These are phyloP conservation scores for Phalaenopsis equestris DNA, from an alignment of 106 monocot genomes.

Conservation along the genomic window DNA sequence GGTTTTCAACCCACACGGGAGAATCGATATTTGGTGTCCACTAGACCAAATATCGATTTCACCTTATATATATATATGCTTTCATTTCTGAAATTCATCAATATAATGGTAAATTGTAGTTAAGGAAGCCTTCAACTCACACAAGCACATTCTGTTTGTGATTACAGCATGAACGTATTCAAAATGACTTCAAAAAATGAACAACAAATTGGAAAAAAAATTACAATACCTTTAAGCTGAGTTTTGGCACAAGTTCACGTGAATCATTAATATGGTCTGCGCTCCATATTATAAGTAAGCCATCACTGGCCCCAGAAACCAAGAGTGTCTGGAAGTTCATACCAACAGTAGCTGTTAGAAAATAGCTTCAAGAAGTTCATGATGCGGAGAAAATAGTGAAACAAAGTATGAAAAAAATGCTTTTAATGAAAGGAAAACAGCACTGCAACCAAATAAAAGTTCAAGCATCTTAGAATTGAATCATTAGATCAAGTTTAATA, in stretches of 20 bases:
- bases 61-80: too few relatives aligned
- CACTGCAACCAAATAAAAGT: not conserved
- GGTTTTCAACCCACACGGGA: too few relatives aligned
- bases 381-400: not conserved
- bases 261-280: conserved; percentile 95
- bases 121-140: conserved; percentile 1
- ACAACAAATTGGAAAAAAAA: conserved; percentile 1
- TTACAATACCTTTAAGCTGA: conserved; percentile 68
- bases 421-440: not conserved
- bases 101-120: not conserved
- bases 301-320: conserved; percentile 98
- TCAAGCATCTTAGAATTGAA: not conserved
- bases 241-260: conserved; percentile 91
- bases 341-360: not conserved
- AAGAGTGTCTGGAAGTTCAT: conserved; percentile 62
- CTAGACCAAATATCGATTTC: too few relatives aligned
- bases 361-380: not conserved
- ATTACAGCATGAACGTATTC: not conserved
- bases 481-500: not conserved
- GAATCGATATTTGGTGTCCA: too few relatives aligned
- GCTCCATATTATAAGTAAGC: conserved; percentile 88
- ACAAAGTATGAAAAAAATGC: not conserved
- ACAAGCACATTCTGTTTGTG: not conserved
- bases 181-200: not conserved
- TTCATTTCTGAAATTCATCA: not conserved